These are phyloP conservation scores for Apiospora kogelbergensis DNA, from an alignment of 2,329 filamentous ascomycete genomes.

Conservation along the genomic window DNA sequence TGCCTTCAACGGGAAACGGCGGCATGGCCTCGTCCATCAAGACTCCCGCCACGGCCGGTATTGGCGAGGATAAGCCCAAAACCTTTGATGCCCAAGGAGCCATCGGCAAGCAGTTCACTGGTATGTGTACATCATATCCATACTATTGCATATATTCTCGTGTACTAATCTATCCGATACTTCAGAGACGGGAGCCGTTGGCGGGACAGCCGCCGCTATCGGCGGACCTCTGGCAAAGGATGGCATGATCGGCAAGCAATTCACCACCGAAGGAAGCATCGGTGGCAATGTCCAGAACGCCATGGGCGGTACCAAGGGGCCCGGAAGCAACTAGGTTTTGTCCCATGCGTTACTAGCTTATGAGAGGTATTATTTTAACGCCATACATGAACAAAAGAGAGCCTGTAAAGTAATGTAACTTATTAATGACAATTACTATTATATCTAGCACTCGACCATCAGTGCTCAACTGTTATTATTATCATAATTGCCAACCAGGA, in stretches of 20 bases:
- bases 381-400: not conserved
- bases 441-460: too few species aligned
- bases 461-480: too few species aligned
- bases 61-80: slow-evolving; percentile 36
- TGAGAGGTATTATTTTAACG: not conserved
- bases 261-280: slow-evolving; percentile 51
- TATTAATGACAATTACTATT: too few species aligned
- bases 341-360: not conserved
- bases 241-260: slow-evolving; percentile 54
- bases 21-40: slow-evolving; percentile 28
- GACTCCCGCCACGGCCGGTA: slow-evolving; percentile 30
- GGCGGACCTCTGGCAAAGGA: slow-evolving; percentile 51
- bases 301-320: slow-evolving; percentile 38
- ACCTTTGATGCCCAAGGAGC: slow-evolving; percentile 49
- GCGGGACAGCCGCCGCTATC: slow-evolving; percentile 48
- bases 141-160: not conserved
- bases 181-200: slow-evolving; percentile 47
- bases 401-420: not conserved
- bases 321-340: slow-evolving; percentile 22
- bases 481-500: too few species aligned
- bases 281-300: slow-evolving; percentile 51
- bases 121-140: slow-evolving; percentile 27
- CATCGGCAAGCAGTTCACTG: slow-evolving; percentile 57
- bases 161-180: not conserved
- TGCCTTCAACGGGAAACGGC: slow-evolving; percentile 28